These are phyloP conservation scores for Colletotrichum sp. DNA, from an alignment of 2,329 filamentous ascomycete genomes.

Conservation along the genomic window DNA sequence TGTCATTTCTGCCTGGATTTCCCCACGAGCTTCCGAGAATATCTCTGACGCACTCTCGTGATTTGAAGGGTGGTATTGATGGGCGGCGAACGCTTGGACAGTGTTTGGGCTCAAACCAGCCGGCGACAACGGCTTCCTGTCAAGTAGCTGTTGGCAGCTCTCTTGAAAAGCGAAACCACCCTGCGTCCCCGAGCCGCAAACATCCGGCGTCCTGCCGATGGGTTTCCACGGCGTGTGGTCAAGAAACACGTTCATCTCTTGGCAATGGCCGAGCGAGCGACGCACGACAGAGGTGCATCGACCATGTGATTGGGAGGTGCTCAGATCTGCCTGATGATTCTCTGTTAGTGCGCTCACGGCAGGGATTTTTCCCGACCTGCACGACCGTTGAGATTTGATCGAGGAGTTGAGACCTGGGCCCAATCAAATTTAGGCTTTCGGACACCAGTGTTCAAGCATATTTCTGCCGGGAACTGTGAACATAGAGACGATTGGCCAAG, in stretches of 20 bases:
- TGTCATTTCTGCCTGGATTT: not conserved
- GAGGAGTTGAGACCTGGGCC: not conserved
- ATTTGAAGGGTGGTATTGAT: not conserved
- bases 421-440: not conserved
- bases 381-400: not conserved
- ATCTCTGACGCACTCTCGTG: not conserved
- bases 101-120: constrained; percentile 1
- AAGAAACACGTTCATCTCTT: not conserved
- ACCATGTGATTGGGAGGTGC: not conserved
- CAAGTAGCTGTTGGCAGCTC: not conserved
- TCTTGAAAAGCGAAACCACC: not conserved
- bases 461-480: not conserved
- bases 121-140: not conserved
- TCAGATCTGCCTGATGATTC: not conserved
- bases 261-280: not conserved
- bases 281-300: not conserved
- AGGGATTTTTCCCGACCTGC: not conserved
- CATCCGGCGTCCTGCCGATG: not conserved
- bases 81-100: constrained; percentile 7
- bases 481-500: not conserved
- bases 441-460: not conserved
- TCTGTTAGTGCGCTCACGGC: not conserved
- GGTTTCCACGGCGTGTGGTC: not conserved
- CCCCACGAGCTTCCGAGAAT: not conserved
- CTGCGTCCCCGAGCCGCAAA: not conserved